Evolutionary conservation across 768 basidiomycete species (phyloP).

Genomic region (Rhodotorula diobovata): DNA sequence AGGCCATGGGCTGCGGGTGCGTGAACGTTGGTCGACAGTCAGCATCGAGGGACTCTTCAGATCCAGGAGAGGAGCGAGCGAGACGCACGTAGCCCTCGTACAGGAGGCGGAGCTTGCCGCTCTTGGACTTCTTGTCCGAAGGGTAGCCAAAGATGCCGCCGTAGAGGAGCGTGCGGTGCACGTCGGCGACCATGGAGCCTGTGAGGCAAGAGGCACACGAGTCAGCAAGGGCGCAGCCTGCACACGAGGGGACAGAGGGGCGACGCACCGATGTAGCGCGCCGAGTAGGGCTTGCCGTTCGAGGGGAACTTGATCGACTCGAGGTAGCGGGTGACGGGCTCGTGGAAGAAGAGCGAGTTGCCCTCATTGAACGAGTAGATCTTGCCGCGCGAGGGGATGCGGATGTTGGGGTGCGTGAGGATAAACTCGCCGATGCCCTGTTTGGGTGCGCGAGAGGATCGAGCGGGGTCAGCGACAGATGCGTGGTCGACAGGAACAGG

Average conservation of each 20-base stretch:
- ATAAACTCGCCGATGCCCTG: conserved; percentile 91
- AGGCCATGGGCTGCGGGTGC: conserved; percentile 29
- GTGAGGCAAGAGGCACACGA: conserved; percentile 45
- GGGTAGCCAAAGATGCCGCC: conserved; percentile 98
- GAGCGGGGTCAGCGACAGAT: no score
- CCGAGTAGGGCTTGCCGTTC: conserved; percentile 70
- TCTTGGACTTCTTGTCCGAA: conserved; percentile 94
- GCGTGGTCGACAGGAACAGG: neutral
- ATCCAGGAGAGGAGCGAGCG: conserved; percentile 57
- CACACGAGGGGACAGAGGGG: neutral
- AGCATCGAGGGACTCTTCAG: conserved; percentile 13
- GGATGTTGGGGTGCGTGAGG: conserved; percentile 94
- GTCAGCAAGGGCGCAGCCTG: neutral
- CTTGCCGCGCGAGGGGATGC: conserved; percentile 88
- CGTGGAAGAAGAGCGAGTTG: conserved; percentile 76
- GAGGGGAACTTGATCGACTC: conserved; percentile 86
- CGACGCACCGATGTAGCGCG: conserved; percentile 57
- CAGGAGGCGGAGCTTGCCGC: conserved; percentile 84
- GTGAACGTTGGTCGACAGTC: neutral
- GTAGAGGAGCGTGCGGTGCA: conserved; percentile 90
- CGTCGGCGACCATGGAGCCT: conserved; percentile 93
- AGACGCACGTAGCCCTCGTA: conserved; percentile 83
- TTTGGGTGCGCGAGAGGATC: neutral
- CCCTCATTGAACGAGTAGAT: conserved; percentile 99
- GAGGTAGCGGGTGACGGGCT: conserved; percentile 70